phyloP scores from a whole-genome alignment of 2,329 filamentous ascomycete genomes.

The Pseudogymnoascus sp. region DNA sequence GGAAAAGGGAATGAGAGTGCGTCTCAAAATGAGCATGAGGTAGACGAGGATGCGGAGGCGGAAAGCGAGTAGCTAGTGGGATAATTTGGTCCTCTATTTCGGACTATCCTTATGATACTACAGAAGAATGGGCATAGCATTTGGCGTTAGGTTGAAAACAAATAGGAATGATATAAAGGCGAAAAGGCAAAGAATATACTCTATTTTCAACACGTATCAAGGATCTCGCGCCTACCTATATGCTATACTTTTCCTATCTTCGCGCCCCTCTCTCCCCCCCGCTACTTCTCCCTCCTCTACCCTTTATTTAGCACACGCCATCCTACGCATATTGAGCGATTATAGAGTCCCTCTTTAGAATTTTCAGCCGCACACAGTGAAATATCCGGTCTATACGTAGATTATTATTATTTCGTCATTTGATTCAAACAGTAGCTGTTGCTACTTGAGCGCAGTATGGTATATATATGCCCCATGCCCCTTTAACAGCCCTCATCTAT shows the following conservation, averaged over 20 bases:
- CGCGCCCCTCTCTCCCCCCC: no score
- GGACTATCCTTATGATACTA: neutral
- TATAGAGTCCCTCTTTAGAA: neutral
- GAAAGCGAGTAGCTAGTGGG: conserved; percentile 11
- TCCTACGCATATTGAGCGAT: no score
- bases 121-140: neutral
- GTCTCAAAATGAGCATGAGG: conserved; percentile 14
- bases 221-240: no score
- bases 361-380: neutral
- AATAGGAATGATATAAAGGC: neutral
- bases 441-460: conserved; percentile 6
- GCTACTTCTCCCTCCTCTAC: no score
- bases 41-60: conserved; percentile 14
- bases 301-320: no score
- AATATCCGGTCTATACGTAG: neutral
- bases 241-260: no score
- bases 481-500: neutral
- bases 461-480: conserved; percentile 7
- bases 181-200: neutral
- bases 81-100: neutral
- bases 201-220: neutral
- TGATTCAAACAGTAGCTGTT: conserved; percentile 2
- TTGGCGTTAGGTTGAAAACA: neutral
- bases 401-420: conserved; percentile 7
- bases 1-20: neutral